Evolutionary conservation across 2,329 filamentous ascomycete genomes (phyloP), one percentile per base, ranked within the genome.

Genomic region (Cladophialophora chaetospira): DNA sequence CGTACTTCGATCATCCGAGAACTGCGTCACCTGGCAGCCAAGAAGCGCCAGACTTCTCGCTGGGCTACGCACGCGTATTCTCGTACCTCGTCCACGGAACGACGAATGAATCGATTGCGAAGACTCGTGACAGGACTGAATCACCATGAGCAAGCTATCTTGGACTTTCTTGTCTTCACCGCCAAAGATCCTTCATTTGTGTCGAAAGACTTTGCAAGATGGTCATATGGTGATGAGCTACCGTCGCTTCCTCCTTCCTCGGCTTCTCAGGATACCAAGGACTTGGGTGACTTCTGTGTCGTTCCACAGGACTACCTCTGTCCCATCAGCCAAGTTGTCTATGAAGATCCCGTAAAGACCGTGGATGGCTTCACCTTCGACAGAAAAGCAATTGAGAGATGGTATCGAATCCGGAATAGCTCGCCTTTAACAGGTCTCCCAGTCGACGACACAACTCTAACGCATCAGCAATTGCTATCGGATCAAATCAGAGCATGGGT

Each of bases 301-400:
- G 54, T 63, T 45, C 59, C 57, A 45, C 38, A 62, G 5, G 59
- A 69, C 0, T 62, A 67, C 51, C 29, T 60, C 2, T 73, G 71
- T 45, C 69, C 70, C 2, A 72, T 73, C 45, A 69, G 64, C 10
- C 65, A 66, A 6, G 67, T 67, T 11, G 19, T 71, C 15, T 69
- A 73, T 61, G 55, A 68, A 35, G 69, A 73, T 55, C 69, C 72
- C 3, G 72, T 73, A 13, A 61, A 38, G 1, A 68, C 72, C 2
- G 50, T 59, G 2, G 71, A 74, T 48, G 63, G 65, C 0, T 67
- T 68, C 52, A 70, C 63, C 0, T 75, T 72, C 47, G 69, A 71
- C 40, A 64, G 68, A n/a, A 56, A 64, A 15, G 67, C 70, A 26
- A 72, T 74, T 11, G 53, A 66, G 50, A 62, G 67, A 45, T 73